Conservation (phyloP, 805 yeast species). For the Starmerella floricola region DNA sequence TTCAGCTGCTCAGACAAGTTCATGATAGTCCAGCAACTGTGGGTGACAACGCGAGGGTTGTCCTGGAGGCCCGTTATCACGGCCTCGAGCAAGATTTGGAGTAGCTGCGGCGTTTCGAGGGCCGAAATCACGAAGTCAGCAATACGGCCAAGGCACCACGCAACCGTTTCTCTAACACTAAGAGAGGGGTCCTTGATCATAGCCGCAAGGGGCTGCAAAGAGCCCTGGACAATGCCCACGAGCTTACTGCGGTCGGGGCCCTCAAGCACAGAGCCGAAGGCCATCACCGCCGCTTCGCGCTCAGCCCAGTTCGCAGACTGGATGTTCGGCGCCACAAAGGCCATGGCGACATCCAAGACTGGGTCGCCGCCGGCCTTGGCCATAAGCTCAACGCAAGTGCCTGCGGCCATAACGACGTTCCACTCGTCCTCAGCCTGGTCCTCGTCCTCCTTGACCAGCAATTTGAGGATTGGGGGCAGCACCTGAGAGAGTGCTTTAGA, state of each 20-base stretch:
- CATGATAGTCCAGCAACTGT: slow-evolving; percentile 95
- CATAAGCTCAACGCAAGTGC: slow-evolving; percentile 86
- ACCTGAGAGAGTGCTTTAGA: slow-evolving; percentile 72
- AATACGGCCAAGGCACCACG: slow-evolving; percentile 96
- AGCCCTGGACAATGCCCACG: slow-evolving; percentile 60
- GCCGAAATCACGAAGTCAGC: slow-evolving; percentile 71
- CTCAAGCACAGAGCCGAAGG: slow-evolving; percentile 91
- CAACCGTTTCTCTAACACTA: slow-evolving; percentile 91
- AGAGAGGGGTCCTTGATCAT: slow-evolving; percentile 63
- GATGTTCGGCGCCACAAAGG: slow-evolving; percentile 70
- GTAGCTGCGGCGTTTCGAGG: slow-evolving; percentile 49
- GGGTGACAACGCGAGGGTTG: slow-evolving; percentile 88
- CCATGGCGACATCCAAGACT: slow-evolving; percentile 73
- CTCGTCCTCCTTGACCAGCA: slow-evolving; percentile 82
- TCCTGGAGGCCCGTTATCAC: slow-evolving; percentile 72
- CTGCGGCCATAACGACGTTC: slow-evolving; percentile 98
- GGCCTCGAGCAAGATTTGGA: slow-evolving; percentile 63
- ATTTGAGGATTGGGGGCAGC: slow-evolving; percentile 67
- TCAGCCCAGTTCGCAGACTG: slow-evolving; percentile 57
- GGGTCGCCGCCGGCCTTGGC: slow-evolving; percentile 82
- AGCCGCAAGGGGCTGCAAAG: slow-evolving; percentile 62
- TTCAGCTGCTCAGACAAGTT: slow-evolving; percentile 73
- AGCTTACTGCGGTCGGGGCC: slow-evolving; percentile 76
- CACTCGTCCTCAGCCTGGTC: slow-evolving; percentile 87
- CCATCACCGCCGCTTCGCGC: slow-evolving; percentile 98